phyloP scores from a whole-genome alignment of 768 basidiomycete species.

The Baorangia bicolor region DNA sequence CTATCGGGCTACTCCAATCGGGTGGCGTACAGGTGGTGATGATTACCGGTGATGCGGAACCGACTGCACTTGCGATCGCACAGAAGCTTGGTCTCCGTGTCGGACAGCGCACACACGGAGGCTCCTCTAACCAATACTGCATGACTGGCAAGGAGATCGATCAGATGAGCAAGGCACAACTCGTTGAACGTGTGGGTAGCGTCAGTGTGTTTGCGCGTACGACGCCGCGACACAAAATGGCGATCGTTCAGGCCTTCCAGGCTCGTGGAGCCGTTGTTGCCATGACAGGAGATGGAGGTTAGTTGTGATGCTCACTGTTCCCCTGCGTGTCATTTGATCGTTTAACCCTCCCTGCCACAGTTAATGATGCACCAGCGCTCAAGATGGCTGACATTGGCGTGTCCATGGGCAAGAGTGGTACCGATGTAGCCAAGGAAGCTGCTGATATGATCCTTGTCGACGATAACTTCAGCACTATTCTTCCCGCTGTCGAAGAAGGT shows the following conservation, averaged over 20 bases:
- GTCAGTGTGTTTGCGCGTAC: constrained; percentile 93
- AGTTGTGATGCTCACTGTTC: constrained; percentile 37
- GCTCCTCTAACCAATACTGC: constrained; percentile 39
- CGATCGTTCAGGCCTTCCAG: constrained; percentile 94
- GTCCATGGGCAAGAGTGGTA: constrained; percentile 98
- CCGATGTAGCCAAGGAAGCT: constrained; percentile 97
- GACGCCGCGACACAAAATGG: constrained; percentile 97
- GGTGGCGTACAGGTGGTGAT: constrained; percentile 96
- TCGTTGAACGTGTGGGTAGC: constrained; percentile 76
- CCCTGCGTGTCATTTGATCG: background rate
- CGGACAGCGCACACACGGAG: constrained; percentile 40
- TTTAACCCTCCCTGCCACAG: constrained; percentile 32
- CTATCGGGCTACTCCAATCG: constrained; percentile 74
- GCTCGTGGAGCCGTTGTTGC: constrained; percentile 86
- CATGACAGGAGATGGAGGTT: constrained; percentile 97
- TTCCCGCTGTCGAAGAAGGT: constrained; percentile 95
- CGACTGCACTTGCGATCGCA: constrained; percentile 88
- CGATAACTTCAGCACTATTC: constrained; percentile 93
- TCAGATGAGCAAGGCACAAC: constrained; percentile 73
- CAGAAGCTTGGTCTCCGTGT: constrained; percentile 79
- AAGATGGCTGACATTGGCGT: constrained; percentile 99
- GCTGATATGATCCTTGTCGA: constrained; percentile 97
- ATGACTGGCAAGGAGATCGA: constrained; percentile 86
- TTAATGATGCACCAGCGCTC: constrained; percentile 95
- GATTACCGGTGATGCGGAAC: constrained; percentile 95